Evolutionary conservation across 1,284 basidiomycete genomes (phyloP), one percentile per base, ranked within the genome.

Genomic region (Limonomyces culmigenus): DNA sequence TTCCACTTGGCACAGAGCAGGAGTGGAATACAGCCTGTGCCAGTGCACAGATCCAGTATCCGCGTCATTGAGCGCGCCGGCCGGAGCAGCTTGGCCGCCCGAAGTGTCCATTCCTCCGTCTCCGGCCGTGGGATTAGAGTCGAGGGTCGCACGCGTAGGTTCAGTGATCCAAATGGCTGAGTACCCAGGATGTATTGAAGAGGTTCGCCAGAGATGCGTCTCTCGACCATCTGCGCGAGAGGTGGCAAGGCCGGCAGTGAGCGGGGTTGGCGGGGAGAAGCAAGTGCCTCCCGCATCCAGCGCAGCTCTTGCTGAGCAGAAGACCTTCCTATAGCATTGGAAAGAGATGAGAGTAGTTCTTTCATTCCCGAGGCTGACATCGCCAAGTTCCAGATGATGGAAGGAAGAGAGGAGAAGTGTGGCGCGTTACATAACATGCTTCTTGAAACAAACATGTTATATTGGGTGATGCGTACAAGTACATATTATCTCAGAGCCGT

Each of bases 141-240:
- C 1, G 91, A 91, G 2, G 77, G 59, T 17, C 80, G 71, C 3
- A 67, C 62, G 36, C 72, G 58, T 43, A 93, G 64, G 41, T 70
- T 65, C 33, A 93, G 67, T 2, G 77, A 71, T 3, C 87, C 86
- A 56, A 96, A 95, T 2, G 89, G 88, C 46, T 88, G 83, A 29
- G 72, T 73, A 13, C 88, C 88, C 91, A 93, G 64, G 45, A 93
- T 80, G 51, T 92, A 93, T 47, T 92, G 86, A n/a, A 92, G 60
- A 0, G 88, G 88, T 55, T 88, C 84, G 13, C 84, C 77, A 3
- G 47, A 43, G 11, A 67, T 46, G 43, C 85, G 56, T 13, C 77
- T 66, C 6, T 50, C 47, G 30, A 83, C 55, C 62, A 75, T 67
- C n/a, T 27, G 8, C 23, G 23, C 8, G 8, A 27, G 8, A n/a